A percentile compares a stretch with the other conserved stretches of the same genome.
phyloP scores from a whole-genome alignment of 805 yeast genomes.

The Metschnikowia drakensbergensis region DNA sequence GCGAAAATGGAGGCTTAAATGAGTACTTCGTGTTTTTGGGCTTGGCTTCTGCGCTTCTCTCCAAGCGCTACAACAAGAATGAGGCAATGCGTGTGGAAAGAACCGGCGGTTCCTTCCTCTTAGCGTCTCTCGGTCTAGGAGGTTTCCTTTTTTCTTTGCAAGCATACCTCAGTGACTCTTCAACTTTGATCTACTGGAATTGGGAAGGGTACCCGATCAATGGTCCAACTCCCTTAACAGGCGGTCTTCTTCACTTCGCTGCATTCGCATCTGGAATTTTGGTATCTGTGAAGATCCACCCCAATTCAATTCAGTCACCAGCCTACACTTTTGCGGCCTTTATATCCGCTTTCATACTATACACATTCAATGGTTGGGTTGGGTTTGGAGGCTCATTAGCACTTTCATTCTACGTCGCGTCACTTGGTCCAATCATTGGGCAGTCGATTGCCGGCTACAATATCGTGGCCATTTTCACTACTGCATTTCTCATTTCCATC shows the following conservation, averaged over 20 bases:
- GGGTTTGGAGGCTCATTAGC: conserved; percentile 73
- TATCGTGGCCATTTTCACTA: conserved; percentile 51
- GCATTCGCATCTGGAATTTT: conserved; percentile 54
- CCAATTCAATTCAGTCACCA: conserved; percentile 20
- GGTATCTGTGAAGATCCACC: conserved; percentile 24
- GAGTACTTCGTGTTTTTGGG: conserved; percentile 64
- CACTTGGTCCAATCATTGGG: conserved; percentile 58
- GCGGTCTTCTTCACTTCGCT: conserved; percentile 63
- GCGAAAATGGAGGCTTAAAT: conserved; percentile 83
- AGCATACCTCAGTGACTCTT: conserved; percentile 76
- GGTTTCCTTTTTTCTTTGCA: conserved; percentile 66
- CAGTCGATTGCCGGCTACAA: conserved; percentile 52
- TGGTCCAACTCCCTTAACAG: conserved; percentile 86
- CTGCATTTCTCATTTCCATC: conserved; percentile 48
- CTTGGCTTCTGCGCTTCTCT: conserved; percentile 55
- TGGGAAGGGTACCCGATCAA: conserved; percentile 92
- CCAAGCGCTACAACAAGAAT: conserved; percentile 37
- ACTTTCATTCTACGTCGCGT: conserved; percentile 56
- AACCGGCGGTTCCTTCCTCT: conserved; percentile 41
- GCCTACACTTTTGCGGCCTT: conserved; percentile 41
- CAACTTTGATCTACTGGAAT: conserved; percentile 87
- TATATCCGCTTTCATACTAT: conserved; percentile 50
- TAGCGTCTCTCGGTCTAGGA: conserved; percentile 70
- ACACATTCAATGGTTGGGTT: conserved; percentile 57
- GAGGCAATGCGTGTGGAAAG: conserved; percentile 2